Evolutionary conservation across 305 asterid genomes (phyloP).

Genomic region (Fraxinus albicans): DNA sequence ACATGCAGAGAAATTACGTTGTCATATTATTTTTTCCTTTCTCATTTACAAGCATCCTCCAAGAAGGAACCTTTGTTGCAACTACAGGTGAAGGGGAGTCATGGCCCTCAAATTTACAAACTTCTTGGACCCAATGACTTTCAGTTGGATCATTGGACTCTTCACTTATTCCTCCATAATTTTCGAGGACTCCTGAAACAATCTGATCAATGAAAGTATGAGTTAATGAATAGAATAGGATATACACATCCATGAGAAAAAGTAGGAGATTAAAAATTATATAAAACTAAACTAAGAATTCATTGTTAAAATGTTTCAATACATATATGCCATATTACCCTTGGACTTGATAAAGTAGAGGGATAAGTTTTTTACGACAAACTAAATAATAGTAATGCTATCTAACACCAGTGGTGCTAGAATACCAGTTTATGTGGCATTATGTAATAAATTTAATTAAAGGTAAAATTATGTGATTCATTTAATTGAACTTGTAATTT

Average conservation of each 20-base stretch:
- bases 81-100: conserved; percentile 46
- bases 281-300: neutral
- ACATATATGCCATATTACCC: neutral
- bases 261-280: neutral
- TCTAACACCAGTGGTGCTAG: neutral
- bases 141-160: conserved; percentile 46
- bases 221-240: neutral
- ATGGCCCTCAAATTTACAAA: conserved; percentile 60
- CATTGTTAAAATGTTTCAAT: neutral
- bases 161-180: conserved; percentile 58
- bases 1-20: conserved; percentile 48
- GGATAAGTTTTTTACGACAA: neutral
- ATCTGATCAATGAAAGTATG: conserved; percentile 48
- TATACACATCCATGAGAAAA: neutral
- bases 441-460: neutral
- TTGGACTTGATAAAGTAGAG: neutral
- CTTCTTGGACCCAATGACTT: conserved; percentile 62
- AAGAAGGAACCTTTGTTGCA: conserved; percentile 60
- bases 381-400: neutral
- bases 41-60: conserved; percentile 66
- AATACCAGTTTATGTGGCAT: neutral
- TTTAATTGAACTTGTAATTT: neutral
- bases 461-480: neutral
- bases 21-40: conserved; percentile 72
- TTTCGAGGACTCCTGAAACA: conserved; percentile 91